These are phyloP conservation scores for Meira nashicola DNA, from an alignment of 1,284 basidiomycete genomes.

Conservation along the genomic window DNA sequence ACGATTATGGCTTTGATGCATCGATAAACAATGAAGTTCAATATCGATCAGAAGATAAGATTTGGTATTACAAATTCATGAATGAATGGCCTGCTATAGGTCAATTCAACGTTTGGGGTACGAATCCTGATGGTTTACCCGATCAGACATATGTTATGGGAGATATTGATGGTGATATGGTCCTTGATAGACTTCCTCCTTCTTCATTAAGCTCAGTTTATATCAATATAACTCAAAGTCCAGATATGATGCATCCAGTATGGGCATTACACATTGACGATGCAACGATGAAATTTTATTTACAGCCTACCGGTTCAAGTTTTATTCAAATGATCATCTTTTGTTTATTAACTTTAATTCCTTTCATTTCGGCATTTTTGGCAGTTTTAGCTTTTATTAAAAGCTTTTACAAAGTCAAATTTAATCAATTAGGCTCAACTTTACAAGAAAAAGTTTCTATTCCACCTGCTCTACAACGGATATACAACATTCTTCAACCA, in stretches of 20 bases:
- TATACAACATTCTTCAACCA: too few species aligned
- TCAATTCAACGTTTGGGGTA: conserved; percentile 2
- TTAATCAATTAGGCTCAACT: conserved; percentile 1
- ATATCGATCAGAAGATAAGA: not conserved
- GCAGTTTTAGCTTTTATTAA: conserved; percentile 6
- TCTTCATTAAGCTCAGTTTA: not conserved
- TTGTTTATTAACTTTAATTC: not conserved
- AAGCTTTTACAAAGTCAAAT: conserved; percentile 5
- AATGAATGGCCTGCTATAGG: conserved; percentile 4
- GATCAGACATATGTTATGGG: conserved; percentile 3
- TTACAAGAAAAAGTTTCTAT: not conserved
- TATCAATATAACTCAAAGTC: conserved; percentile 1
- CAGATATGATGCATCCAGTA: not conserved
- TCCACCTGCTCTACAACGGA: too few species aligned
- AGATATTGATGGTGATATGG: conserved; percentile 5
- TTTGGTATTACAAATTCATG: conserved; percentile 4
- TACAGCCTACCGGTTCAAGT: not conserved
- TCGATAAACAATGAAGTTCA: not conserved
- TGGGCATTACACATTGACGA: conserved; percentile 4
- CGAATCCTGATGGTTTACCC: conserved; percentile 1
- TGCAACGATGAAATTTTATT: not conserved
- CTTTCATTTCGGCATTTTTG: not conserved
- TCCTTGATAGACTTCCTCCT: conserved; percentile 2
- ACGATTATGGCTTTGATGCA: conserved; percentile 5
- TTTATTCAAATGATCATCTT: not conserved